These are phyloP conservation scores for Neoascochyta sp. DNA, from an alignment of 2,329 filamentous ascomycete genomes.

Conservation along the genomic window DNA sequence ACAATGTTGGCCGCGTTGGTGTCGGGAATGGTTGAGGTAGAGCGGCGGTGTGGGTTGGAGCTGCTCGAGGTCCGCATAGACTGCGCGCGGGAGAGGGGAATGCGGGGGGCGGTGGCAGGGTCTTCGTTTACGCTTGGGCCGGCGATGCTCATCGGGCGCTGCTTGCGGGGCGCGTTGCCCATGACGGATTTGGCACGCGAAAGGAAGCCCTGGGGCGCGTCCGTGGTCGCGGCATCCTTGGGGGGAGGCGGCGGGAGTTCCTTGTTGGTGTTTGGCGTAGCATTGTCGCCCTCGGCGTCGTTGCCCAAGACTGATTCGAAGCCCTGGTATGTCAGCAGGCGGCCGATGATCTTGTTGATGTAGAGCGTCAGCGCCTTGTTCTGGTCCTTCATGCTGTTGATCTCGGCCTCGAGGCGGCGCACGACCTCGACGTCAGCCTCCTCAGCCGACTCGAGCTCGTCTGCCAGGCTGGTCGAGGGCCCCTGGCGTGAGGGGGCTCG, in stretches of 20 bases:
- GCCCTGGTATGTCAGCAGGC: conserved; percentile 87
- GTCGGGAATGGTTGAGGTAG: conserved; percentile 43
- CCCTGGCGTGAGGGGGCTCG: conserved; percentile 33
- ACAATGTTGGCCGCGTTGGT: conserved; percentile 68
- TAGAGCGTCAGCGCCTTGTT: conserved; percentile 97
- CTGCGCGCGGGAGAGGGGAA: conserved; percentile 62
- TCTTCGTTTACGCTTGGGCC: conserved; percentile 48
- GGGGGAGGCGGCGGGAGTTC: conserved; percentile 75
- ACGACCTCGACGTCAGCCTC: conserved; percentile 49
- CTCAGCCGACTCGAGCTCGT: conserved; percentile 72
- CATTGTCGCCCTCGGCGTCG: conserved; percentile 48
- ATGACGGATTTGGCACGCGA: conserved; percentile 60
- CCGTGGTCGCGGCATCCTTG: conserved; percentile 48
- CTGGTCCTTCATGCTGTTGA: conserved; percentile 79
- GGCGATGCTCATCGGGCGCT: conserved; percentile 43
- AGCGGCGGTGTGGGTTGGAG: conserved; percentile 41
- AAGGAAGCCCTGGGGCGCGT: conserved; percentile 46
- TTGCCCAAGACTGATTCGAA: conserved; percentile 92
- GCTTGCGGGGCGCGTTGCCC: conserved; percentile 40
- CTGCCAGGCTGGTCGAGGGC: conserved; percentile 54
- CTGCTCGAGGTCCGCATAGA: conserved; percentile 45
- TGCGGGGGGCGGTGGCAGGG: conserved; percentile 70
- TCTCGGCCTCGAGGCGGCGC: conserved; percentile 71
- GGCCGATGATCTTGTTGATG: conserved; percentile 98
- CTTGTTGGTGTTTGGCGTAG: conserved; percentile 63